These are phyloP conservation scores for Corylus americana DNA, from an alignment of 306 rosid species.

Conservation along the genomic window DNA sequence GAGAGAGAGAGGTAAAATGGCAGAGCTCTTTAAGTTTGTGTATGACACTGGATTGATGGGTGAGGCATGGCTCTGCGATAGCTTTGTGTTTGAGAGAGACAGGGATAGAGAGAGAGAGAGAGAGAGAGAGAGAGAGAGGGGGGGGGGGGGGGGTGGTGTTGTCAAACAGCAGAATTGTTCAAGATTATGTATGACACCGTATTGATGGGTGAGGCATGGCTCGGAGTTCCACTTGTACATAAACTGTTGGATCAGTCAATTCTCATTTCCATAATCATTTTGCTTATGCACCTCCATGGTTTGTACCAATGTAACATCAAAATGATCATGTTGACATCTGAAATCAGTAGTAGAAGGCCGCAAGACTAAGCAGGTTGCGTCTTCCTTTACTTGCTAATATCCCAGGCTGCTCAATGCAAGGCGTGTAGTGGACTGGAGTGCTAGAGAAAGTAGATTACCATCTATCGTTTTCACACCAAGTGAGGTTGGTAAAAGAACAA, in stretches of 20 bases:
- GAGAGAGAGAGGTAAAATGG: constrained; percentile 28
- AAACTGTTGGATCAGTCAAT: constrained; percentile 8
- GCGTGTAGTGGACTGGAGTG: neutral
- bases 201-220: constrained; percentile 24
- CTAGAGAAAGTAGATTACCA: neutral
- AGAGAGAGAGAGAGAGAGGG: constrained; percentile 17
- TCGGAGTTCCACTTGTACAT: constrained; percentile 18
- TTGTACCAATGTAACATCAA: neutral
- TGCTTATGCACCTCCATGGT: neutral
- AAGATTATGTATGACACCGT: constrained; percentile 33
- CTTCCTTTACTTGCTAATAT: neutral
- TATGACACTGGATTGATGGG: constrained; percentile 23
- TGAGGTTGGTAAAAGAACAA: neutral
- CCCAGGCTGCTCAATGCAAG: neutral
- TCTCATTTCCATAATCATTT: neutral
- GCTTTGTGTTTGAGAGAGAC: constrained; percentile 55
- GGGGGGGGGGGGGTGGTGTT: too few relatives aligned
- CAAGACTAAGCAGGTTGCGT: neutral
- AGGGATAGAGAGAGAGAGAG: constrained; percentile 31
- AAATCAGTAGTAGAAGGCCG: neutral
- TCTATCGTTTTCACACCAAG: neutral
- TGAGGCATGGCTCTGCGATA: constrained; percentile 24
- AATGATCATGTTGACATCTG: too few relatives aligned
- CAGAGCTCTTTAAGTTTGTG: constrained; percentile 36
- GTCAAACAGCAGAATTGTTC: constrained; percentile 23